Conservation (phyloP, 108 stramenopile genomes). For the Schizochytrium sp. region DNA sequence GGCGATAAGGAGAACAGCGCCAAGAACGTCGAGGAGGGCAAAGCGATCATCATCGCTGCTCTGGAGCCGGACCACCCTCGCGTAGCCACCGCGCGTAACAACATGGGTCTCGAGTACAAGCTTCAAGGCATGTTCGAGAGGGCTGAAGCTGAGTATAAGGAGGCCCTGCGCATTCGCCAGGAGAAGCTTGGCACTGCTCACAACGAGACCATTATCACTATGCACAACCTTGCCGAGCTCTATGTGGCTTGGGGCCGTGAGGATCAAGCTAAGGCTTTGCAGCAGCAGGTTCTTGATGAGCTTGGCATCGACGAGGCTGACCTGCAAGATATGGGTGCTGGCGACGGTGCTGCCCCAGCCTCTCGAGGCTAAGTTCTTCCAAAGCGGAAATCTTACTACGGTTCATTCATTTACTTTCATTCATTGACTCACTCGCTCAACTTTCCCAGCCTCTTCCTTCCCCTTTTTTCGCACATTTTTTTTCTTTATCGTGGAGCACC, state of each 20-base stretch:
- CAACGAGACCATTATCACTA: conserved; percentile 6
- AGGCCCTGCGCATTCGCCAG: conserved; percentile 23
- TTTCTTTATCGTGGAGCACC: too few species aligned
- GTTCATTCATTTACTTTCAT: too few species aligned
- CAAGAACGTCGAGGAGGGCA: background rate
- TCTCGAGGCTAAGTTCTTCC: too few species aligned
- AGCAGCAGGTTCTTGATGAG: conserved; percentile 1
- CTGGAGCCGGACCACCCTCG: background rate
- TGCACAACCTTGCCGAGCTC: conserved; percentile 59
- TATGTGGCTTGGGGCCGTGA: conserved; percentile 30
- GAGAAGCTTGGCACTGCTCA: background rate
- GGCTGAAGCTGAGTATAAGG: conserved; percentile 8
- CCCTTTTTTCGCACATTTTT: too few species aligned
- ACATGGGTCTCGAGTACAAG: conserved; percentile 44
- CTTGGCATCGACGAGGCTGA: conserved; percentile 4
- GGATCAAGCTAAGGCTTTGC: background rate
- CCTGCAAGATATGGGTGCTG: background rate
- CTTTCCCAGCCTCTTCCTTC: too few species aligned
- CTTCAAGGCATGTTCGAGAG: background rate
- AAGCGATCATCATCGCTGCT: background rate
- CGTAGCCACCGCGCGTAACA: conserved; percentile 11
- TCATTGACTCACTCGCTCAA: too few species aligned
- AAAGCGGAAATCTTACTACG: too few species aligned
- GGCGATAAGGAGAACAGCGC: background rate
- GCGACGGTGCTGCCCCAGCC: background rate